A percentile compares a stretch with the other conserved stretches of the same genome.
Conservation (phyloP, 371 early-diverging fungal genomes). For the Mortierella sp. region DNA sequence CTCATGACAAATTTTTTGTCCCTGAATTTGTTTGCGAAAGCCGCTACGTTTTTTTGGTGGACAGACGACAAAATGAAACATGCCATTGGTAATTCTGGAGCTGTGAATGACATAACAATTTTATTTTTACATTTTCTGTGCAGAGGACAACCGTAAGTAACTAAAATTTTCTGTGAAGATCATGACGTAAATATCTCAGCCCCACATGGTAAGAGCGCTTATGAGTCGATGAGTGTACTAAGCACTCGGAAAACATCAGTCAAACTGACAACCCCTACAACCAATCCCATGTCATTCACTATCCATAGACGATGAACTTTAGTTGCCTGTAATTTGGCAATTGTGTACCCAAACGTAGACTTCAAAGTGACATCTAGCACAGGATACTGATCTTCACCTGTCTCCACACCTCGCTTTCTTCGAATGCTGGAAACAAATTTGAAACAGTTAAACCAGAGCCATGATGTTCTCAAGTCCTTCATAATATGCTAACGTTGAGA, state of each 20-base stretch:
- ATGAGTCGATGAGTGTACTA: slow-evolving; percentile 22
- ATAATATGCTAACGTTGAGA: slow-evolving; percentile 30
- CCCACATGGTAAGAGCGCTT: not conserved
- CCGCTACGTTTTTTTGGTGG: too few species aligned
- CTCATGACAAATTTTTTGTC: not conserved
- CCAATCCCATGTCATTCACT: slow-evolving; percentile 64
- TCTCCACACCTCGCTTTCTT: slow-evolving; percentile 42
- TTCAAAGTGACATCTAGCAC: slow-evolving; percentile 82
- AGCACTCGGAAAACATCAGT: slow-evolving; percentile 79
- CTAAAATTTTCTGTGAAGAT: too few species aligned
- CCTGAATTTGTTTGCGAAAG: not conserved
- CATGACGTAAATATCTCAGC: not conserved
- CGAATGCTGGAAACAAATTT: slow-evolving; percentile 53
- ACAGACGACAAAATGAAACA: too few species aligned
- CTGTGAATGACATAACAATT: not conserved
- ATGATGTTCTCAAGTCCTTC: slow-evolving; percentile 48
- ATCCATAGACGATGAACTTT: slow-evolving; percentile 89
- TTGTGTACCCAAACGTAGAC: slow-evolving; percentile 74
- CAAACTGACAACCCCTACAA: slow-evolving; percentile 77
- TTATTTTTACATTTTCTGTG: not conserved
- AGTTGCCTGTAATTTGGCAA: slow-evolving; percentile 85
- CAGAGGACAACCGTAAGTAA: too few species aligned
- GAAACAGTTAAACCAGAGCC: slow-evolving; percentile 53
- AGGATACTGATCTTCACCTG: slow-evolving; percentile 73
- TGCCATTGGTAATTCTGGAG: not conserved